Evolutionary conservation across 2,329 filamentous ascomycete genomes (phyloP), one percentile per base, ranked within the genome.

Genomic region (Monilinia laxa): DNA sequence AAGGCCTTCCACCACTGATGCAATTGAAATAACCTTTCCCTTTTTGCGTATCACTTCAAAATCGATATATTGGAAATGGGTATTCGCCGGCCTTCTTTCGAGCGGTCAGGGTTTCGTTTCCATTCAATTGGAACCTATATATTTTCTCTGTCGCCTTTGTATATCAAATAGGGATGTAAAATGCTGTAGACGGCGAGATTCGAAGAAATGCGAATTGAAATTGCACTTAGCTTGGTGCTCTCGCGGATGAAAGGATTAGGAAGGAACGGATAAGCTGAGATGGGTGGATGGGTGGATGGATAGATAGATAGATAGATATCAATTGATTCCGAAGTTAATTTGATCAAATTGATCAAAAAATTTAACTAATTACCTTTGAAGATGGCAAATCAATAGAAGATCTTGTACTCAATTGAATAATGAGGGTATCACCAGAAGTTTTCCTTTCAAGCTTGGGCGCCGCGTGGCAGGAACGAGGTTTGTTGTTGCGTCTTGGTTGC

Each of bases 41-140:
- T 51, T 65, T 45, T 40, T 59, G 54, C 64, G 55, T 66, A 55
- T 66, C 57, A 66, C 64, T 66, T 53, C 57, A 66, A 35, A 66
- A 66, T 66, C 64, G 64, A 66, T 62, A 66, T 66, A 66, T 66
- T 66, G 64, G 64, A 60, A 66, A 66, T 60, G 64, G 64, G 45
- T 65, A 52, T 65, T 58, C 62, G 54, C 54, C 63, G 54, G 59
- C 54, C 54, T 65, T 35, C 35, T 42, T 59, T 42, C 54, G 63
- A 52, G 54, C 45, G 63, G 63, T 42, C 63, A 59, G 35, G 45
- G 45, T 18, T 23, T 65, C 31, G 12, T 63, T n/a, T 63, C 20
- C 52, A 23, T 64, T 57, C 62, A 35, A 35, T 64, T 40, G 51
- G 52, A 23, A 42, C 28, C 62, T 47, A 25, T 57, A 54, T 57